Evolutionary conservation across 495 filamentous ascomycete species (phyloP).

Genomic region (Trichodelitschia bisporula): DNA sequence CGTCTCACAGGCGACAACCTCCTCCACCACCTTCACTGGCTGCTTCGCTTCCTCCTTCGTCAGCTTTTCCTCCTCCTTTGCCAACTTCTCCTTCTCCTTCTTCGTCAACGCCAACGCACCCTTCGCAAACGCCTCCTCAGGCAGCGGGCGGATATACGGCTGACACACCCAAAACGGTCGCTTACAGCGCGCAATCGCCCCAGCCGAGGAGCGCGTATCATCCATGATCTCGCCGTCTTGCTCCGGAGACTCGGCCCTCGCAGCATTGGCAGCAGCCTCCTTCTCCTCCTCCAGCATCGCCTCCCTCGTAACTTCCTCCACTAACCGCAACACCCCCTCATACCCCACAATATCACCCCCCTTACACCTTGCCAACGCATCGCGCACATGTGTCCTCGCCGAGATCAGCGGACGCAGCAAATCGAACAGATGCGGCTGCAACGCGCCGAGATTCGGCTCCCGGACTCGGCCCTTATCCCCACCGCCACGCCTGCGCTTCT

Average conservation of each 20-base stretch:
- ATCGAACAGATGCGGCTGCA: slow-evolving; percentile 88
- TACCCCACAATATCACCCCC: slow-evolving; percentile 43
- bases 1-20: no score
- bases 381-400: slow-evolving; percentile 53
- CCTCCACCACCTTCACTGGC: slow-evolving; percentile 6
- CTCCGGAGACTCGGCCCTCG: slow-evolving; percentile 5
- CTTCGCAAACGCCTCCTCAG: slow-evolving; percentile 65
- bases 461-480: no score
- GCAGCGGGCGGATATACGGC: slow-evolving; percentile 67
- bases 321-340: slow-evolving; percentile 40
- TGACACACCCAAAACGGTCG: slow-evolving; percentile 86
- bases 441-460: slow-evolving; percentile 40
- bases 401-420: slow-evolving; percentile 60
- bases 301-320: slow-evolving; percentile 42
- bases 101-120: slow-evolving; percentile 48
- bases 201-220: slow-evolving; percentile 29
- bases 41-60: no score
- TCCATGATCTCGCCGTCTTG: slow-evolving; percentile 4
- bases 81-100: slow-evolving; percentile 20
- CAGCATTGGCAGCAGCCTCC: slow-evolving; percentile 9
- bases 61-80: slow-evolving; percentile 14
- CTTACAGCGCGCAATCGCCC: slow-evolving; percentile 41
- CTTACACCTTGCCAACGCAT: slow-evolving; percentile 41
- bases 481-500: slow-evolving; percentile 14
- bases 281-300: slow-evolving; percentile 50